Base-by-base conservation (phyloP, 2,329 filamentous ascomycete species). In the Penicillium brasilianum region DNA sequence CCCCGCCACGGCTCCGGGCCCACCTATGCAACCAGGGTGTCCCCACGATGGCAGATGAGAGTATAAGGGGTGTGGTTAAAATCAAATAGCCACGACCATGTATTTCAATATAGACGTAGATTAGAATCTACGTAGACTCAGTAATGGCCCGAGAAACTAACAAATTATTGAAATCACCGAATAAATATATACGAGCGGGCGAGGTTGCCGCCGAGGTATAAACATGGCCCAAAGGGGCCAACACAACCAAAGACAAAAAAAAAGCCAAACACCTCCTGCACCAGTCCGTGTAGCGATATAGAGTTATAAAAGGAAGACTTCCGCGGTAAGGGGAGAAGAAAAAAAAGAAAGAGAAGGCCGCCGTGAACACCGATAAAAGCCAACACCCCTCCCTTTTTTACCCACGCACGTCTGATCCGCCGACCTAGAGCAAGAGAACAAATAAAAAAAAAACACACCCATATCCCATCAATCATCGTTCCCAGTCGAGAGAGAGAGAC, bases 211-310 rank as follows among this genome's bases (percentile, higher is more conserved):
- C 64, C 55, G 55, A 62, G 65, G 61, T 64, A 64, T 68, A 57
- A 48, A 68, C 62, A 67, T 41, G 58, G 59, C 64, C 64, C 58
- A 44, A 43, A 11, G 13, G 30, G 59, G 60, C 64, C 64, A 64
- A 61, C 37, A 51, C 14, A 22, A 37, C 22, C 22, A 37, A 49
- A 44, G 20, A 20, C 16, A 49, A 57, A 22, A 56, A 16, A 13
- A 49, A 49, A 57, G 36, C 50, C 30, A 50, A n/a, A 50, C 28
- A 50, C 62, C 68, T 54, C 57, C 58, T 63, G 70, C 71, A 71
- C 71, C 72, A 52, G 61, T 66, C 69, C 69, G 64, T 64, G 63
- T 72, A 72, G 65, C 69, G 72, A 69, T 70, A 71, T 65, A 43
- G 36, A 65, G 66, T 65, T 52, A 58, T 58, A 58, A 56, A 58